phyloP scores from a whole-genome alignment of 2,329 filamentous ascomycete species.

The Aspergillus sclerotialis region DNA sequence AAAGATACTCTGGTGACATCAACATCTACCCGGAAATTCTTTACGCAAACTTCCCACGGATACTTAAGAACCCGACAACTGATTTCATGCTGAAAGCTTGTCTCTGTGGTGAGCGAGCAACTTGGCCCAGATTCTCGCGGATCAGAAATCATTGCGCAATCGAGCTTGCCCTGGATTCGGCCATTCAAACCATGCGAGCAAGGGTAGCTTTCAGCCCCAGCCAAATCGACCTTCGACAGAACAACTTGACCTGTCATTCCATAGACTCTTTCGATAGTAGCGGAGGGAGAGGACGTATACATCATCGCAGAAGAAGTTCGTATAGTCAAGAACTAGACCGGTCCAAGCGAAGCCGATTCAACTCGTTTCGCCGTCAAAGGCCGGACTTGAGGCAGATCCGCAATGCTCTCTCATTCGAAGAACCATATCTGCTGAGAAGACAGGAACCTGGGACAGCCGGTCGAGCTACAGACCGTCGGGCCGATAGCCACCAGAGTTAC shows the following conservation, averaged over 20 bases:
- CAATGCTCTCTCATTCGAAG: constrained; percentile 12
- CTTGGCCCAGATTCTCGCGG: constrained; percentile 82
- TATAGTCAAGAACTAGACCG: constrained; percentile 24
- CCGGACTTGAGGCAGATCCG: constrained; percentile 11
- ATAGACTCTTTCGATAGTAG: constrained; percentile 17
- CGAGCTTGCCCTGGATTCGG: constrained; percentile 63
- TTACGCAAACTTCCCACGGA: constrained; percentile 64
- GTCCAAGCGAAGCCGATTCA: constrained; percentile 5
- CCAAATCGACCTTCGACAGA: constrained; percentile 14
- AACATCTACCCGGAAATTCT: constrained; percentile 81
- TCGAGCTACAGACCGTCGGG: not conserved
- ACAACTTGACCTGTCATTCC: constrained; percentile 9
- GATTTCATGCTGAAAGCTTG: constrained; percentile 81
- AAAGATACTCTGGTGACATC: constrained; percentile 91
- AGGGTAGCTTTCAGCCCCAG: constrained; percentile 28
- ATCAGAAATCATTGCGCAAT: constrained; percentile 84
- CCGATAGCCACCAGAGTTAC: constrained; percentile 1
- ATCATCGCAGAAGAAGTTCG: constrained; percentile 22
- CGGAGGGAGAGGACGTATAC: constrained; percentile 13
- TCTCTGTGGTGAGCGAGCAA: constrained; percentile 72
- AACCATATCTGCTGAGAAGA: constrained; percentile 4
- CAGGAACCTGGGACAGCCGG: not conserved
- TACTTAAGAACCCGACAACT: constrained; percentile 75
- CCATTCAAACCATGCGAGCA: constrained; percentile 34
- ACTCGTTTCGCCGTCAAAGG: constrained; percentile 5